Evolutionary conservation across 306 rosid genomes (phyloP).

Genomic region (Bauhinia variegata): DNA sequence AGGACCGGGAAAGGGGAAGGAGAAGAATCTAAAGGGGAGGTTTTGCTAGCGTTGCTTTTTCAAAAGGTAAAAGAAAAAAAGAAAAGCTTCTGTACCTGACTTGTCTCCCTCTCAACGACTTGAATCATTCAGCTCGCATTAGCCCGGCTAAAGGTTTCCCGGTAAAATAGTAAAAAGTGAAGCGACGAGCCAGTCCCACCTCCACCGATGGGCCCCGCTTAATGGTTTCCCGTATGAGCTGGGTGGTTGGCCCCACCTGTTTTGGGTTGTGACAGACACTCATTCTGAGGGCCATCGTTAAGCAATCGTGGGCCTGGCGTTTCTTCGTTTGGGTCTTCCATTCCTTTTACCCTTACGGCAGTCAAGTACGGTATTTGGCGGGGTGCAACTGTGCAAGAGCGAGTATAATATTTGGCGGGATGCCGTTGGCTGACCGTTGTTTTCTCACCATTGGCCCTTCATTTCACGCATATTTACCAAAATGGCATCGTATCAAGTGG

Average conservation of each 20-base stretch:
- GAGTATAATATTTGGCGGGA: too few relatives aligned
- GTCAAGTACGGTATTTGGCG: slow-evolving; percentile 42
- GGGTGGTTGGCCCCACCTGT: too few relatives aligned
- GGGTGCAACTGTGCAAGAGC: too few relatives aligned
- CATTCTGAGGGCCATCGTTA: too few relatives aligned
- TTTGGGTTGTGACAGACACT: too few relatives aligned
- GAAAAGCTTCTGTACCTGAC: slow-evolving; percentile 49
- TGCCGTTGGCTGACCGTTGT: slow-evolving; percentile 37
- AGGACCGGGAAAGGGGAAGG: slow-evolving; percentile 19
- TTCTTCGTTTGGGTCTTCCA: background rate
- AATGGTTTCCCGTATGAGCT: slow-evolving; percentile 5
- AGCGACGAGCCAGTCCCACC: slow-evolving; percentile 59
- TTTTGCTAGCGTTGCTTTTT: slow-evolving; percentile 50
- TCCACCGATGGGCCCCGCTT: slow-evolving; percentile 15
- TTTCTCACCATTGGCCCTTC: slow-evolving; percentile 5
- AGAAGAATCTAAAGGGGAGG: slow-evolving; percentile 61
- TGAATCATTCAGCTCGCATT: slow-evolving; percentile 36
- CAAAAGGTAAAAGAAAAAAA: slow-evolving; percentile 53
- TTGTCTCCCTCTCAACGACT: slow-evolving; percentile 58
- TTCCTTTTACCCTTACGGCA: too few relatives aligned
- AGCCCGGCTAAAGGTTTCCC: slow-evolving; percentile 8
- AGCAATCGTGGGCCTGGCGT: slow-evolving; percentile 18
- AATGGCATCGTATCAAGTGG: slow-evolving; percentile 18
- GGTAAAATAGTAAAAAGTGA: slow-evolving; percentile 7
- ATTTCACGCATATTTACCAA: slow-evolving; percentile 17